Evolutionary conservation across 805 yeast genomes (phyloP).

Genomic region (Saccharomyces jurei): DNA sequence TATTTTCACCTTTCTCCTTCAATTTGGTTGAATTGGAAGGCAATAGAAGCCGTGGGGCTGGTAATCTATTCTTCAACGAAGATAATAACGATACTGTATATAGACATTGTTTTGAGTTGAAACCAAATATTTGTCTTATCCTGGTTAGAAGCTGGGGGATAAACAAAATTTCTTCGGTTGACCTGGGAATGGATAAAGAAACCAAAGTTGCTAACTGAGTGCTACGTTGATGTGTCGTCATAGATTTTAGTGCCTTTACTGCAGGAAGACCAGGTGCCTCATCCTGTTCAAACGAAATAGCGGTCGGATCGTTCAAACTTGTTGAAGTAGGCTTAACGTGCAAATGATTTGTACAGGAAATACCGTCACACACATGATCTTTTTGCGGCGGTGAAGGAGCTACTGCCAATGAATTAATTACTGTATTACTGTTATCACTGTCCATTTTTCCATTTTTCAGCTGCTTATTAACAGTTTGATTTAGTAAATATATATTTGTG

Average conservation of each 20-base stretch:
- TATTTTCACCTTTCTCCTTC: not conserved
- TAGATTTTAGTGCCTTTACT: conserved; percentile 51
- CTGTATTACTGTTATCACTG: not conserved
- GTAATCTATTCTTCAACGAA: conserved; percentile 50
- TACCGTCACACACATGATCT: conserved; percentile 12
- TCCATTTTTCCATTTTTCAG: not conserved
- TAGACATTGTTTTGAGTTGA: conserved; percentile 60
- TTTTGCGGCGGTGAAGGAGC: not conserved
- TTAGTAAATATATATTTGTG: conserved; percentile 29
- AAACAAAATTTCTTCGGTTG: conserved; percentile 70
- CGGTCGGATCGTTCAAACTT: conserved; percentile 24
- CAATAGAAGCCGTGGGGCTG: conserved; percentile 25
- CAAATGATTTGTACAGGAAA: conserved; percentile 10
- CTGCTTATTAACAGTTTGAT: conserved; percentile 14
- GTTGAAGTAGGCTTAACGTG: conserved; percentile 24
- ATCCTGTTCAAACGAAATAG: conserved; percentile 48
- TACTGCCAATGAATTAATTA: not conserved
- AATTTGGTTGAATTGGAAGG: not conserved
- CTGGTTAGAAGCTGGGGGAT: conserved; percentile 65
- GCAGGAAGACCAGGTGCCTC: conserved; percentile 78
- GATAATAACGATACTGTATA: conserved; percentile 67
- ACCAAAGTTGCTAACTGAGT: conserved; percentile 48
- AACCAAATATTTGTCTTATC: conserved; percentile 63
- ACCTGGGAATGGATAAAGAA: conserved; percentile 66
- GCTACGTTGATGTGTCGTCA: conserved; percentile 42